Base-by-base conservation (phyloP, 139 green algal species). In the Zygnema cylindricum region DNA sequence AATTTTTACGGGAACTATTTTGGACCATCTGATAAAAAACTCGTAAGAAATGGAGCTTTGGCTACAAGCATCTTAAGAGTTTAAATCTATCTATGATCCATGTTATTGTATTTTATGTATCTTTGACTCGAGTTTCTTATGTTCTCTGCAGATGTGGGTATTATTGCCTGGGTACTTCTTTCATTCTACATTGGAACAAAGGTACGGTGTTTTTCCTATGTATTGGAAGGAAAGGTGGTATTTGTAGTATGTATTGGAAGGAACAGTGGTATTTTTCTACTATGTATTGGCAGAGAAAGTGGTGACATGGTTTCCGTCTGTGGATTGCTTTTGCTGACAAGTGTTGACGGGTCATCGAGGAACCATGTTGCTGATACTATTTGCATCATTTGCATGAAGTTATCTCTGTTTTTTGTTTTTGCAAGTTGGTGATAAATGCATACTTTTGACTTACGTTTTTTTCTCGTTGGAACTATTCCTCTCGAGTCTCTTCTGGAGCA, bases 101-200 rank as follows among this genome's bases (percentile, higher is more conserved):
- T 25, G 57, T 35, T 25, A 73, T 73, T 30, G 25, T 25, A 35
- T 73, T 30, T 73, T 30, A 73, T 25, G 30, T 73, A 16, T 40
- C 43, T 35, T 33, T 22, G 73, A 22, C 21, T 35, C 22, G 16
- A 81, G 30, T 21, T 81, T 40, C 21, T 35, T 21, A 40, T 21
- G 23, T 35, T 73, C 55, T 2, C 3, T 84, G 77, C 82, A 0
- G 82, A 87, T 43, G 7, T 25, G 30, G 30, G 69, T 23, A 54
- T 87, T 40, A 39, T 87, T 33, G 63, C 77, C 21, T 54, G 33
- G n/a, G 77, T 82, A 38, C 39, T 43, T 25, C 42, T 82, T 41
- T 82, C 55, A 42, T 42, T 87, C 43, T 87, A 87, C 42, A 35
- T 87, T 39, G 57, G 82, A 11, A 57, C 77, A 39, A 55, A 84